A percentile compares a stretch with the other conserved stretches of the same genome.
Evolutionary conservation across 2,329 filamentous ascomycete species (phyloP).

Genomic region (Cladorrhinum sp.): DNA sequence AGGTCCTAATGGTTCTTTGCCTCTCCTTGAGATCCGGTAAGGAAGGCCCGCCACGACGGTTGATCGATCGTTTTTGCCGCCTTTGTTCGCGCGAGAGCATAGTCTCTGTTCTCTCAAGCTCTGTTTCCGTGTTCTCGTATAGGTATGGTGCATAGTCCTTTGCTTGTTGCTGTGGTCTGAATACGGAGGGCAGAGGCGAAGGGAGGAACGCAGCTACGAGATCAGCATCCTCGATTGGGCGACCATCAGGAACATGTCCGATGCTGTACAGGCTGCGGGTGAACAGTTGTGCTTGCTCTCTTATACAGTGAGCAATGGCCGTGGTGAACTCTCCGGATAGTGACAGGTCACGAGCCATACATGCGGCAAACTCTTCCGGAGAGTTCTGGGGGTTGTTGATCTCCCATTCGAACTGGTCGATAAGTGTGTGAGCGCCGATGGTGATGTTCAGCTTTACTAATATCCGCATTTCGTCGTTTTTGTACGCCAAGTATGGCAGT

Average conservation of each 20-base stretch:
- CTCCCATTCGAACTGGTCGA: slow-evolving; percentile 99
- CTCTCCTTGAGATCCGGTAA: slow-evolving; percentile 95
- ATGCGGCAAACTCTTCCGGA: slow-evolving; percentile 87
- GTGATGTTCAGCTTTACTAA: slow-evolving; percentile 96
- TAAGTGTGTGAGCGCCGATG: slow-evolving; percentile 87
- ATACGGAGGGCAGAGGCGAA: slow-evolving; percentile 76
- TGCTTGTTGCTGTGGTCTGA: slow-evolving; percentile 85
- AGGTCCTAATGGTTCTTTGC: slow-evolving; percentile 86
- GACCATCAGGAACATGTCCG: slow-evolving; percentile 91
- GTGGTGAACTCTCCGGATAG: slow-evolving; percentile 95
- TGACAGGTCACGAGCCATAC: slow-evolving; percentile 86
- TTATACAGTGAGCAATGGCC: slow-evolving; percentile 95
- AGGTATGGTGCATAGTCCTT: slow-evolving; percentile 93
- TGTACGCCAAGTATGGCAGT: slow-evolving; percentile 88
- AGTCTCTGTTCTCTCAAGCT: slow-evolving; percentile 85
- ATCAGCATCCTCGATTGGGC: slow-evolving; percentile 89
- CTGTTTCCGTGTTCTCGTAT: slow-evolving; percentile 88
- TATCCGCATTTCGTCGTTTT: slow-evolving; percentile 98
- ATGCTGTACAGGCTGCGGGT: slow-evolving; percentile 90
- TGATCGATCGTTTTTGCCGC: slow-evolving; percentile 91
- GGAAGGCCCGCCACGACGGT: slow-evolving; percentile 85
- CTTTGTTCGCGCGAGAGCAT: slow-evolving; percentile 92
- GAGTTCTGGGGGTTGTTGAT: slow-evolving; percentile 94
- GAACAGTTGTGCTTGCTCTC: slow-evolving; percentile 92
- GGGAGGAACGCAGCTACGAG: slow-evolving; percentile 81